Base-by-base conservation (phyloP, 768 basidiomycete species). In the Pisolithus albus region DNA sequence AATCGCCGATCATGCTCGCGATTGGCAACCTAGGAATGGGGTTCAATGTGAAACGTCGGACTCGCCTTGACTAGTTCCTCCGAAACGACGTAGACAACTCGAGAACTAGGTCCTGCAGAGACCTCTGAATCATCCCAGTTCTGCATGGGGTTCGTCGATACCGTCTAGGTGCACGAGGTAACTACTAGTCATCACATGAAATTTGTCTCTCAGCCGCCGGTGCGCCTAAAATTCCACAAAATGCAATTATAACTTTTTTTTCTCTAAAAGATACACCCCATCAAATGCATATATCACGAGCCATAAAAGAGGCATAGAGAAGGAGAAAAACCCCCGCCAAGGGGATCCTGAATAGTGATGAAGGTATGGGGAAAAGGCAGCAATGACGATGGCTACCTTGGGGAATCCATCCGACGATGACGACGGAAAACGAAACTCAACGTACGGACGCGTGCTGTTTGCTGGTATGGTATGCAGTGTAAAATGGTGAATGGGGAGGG, bases 41-140 rank as follows among this genome's bases (percentile, higher is more conserved):
- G 3, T 26, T 26, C 26, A 26, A 4, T 9, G 19, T 4, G 44
- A 10, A 10, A n/a, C 23, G 42, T 38, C 45, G 38, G 11, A 44
- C 61, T 49, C 21, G 77, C 82, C 66, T 76, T 81, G 39, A 71
- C 75, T 1, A 84, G 71, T 23, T 82, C 80, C 44, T 79, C 71
- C 1, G 83, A 84, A 7, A 77, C 79, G 21, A 83, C 64, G 52
- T 85, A 84, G 23, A 63, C 71, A 10, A 79, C 68, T 15, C 43
- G 43, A 5, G 43, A 30, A 30, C 7, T 6, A 13, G 26, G 28
- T 18, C 16, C 16, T 45, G 21, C 21, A 7, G 36, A 21, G 24
- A n/a, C 24, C 11, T 34, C 49, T 53, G 39, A 9, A 13, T 47
- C 21, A 16, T 19, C 21, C 9, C 7, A 3, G 19, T 24, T 11